Percentiles rank a stretch among this genome's conserved stretches.
Evolutionary conservation across 2,329 filamentous ascomycete genomes (phyloP).

Genomic region (Alternaria viburni): DNA sequence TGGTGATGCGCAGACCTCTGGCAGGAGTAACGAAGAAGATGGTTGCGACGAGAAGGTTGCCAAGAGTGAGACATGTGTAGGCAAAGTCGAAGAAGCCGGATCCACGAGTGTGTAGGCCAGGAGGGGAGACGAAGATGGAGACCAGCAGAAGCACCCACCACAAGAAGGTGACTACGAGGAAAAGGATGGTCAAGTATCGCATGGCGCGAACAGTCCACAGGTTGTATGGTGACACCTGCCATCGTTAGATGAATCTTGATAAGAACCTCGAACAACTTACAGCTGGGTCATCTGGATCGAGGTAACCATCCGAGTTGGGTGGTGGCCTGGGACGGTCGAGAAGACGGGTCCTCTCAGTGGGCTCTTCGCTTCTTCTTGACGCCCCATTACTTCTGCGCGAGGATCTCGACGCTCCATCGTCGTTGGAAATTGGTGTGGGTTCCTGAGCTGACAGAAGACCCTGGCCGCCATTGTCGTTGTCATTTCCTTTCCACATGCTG

Average conservation of each 20-base stretch:
- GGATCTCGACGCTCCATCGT: conserved; percentile 32
- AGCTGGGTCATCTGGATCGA: conserved; percentile 81
- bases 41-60: conserved; percentile 76
- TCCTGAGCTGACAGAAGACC: conserved; percentile 35
- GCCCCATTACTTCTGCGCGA: conserved; percentile 39
- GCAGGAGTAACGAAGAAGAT: conserved; percentile 90
- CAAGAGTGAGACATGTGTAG: conserved; percentile 78
- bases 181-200: conserved; percentile 77
- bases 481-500: conserved; percentile 60
- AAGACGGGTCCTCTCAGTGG: conserved; percentile 69
- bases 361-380: conserved; percentile 48
- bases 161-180: conserved; percentile 77
- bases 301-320: conserved; percentile 68
- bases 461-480: conserved; percentile 45
- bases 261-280: conserved; percentile 58
- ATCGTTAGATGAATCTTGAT: conserved; percentile 20
- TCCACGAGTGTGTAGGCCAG: conserved; percentile 82
- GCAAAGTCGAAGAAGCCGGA: conserved; percentile 92
- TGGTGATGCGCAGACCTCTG: conserved; percentile 75
- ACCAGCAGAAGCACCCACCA: conserved; percentile 95
- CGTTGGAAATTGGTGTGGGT: conserved; percentile 23
- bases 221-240: conserved; percentile 83
- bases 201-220: conserved; percentile 86
- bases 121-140: conserved; percentile 87
- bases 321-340: conserved; percentile 65